Evolutionary conservation across 345 rosid genomes (phyloP).

Genomic region (Eucalyptus cladocalyx): DNA sequence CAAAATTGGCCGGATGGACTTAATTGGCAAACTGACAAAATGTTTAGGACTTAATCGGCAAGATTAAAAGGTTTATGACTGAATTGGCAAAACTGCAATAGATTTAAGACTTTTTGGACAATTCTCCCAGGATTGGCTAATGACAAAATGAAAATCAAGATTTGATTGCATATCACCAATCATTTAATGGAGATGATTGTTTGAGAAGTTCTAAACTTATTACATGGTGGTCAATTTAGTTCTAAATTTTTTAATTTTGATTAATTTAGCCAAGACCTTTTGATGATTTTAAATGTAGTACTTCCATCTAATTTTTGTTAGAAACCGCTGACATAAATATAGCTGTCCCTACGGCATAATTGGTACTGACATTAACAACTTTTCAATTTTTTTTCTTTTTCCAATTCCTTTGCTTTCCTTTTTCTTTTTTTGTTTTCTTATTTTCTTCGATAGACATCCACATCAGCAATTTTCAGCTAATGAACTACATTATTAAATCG

Average conservation of each 20-base stretch:
- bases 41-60: no score
- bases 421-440: neutral
- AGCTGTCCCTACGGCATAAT: no score
- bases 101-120: no score
- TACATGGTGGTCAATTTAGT: no score
- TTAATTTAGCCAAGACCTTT: no score
- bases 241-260: neutral
- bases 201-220: no score
- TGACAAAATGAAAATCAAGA: neutral
- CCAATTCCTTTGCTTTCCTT: neutral
- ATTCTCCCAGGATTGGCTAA: neutral
- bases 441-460: neutral
- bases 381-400: neutral
- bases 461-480: neutral
- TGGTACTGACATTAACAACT: neutral
- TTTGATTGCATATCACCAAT: neutral
- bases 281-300: neutral
- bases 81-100: no score
- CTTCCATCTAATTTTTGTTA: neutral
- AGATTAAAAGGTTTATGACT: no score
- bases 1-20: no score
- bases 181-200: neutral
- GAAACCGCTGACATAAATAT: no score
- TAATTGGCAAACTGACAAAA: no score
- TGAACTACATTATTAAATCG: neutral